Percentiles rank a stretch among this genome's conserved stretches.
Conservation (phyloP, 2,329 filamentous ascomycete species). For the Neonectria neomacrospora region DNA sequence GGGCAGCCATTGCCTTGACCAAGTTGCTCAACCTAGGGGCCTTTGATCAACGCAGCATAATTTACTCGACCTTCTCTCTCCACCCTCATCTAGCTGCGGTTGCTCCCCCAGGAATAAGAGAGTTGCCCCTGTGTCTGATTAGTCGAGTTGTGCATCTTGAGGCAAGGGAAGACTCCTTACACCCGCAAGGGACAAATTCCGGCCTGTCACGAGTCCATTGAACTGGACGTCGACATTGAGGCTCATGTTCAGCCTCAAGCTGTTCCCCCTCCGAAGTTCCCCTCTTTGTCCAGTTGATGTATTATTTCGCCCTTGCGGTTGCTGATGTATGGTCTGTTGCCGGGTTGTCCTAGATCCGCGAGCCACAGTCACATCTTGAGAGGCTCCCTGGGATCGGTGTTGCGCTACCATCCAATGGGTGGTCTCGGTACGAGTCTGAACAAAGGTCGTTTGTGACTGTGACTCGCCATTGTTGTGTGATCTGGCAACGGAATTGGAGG, state of each 20-base stretch:
- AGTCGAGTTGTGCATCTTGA: constrained; percentile 12
- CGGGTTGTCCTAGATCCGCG: constrained; percentile 35
- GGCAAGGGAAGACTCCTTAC: constrained; percentile 26
- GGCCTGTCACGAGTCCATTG: constrained; percentile 41
- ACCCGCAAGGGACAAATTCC: constrained; percentile 40
- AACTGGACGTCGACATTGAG: constrained; percentile 40
- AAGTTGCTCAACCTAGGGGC: background rate
- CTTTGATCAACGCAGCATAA: background rate
- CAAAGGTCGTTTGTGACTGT: constrained; percentile 28
- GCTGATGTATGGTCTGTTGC: constrained; percentile 37
- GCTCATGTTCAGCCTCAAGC: constrained; percentile 43
- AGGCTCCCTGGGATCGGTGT: constrained; percentile 22
- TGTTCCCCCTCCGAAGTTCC: constrained; percentile 29
- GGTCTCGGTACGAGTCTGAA: constrained; percentile 36
- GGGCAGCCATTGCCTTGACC: constrained; percentile 17
- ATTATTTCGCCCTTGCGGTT: constrained; percentile 21
- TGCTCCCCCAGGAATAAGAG: constrained; percentile 39
- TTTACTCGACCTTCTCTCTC: background rate
- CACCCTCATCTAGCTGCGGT: background rate
- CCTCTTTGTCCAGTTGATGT: constrained; percentile 5
- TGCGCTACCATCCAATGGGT: constrained; percentile 39
- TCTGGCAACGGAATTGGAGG: constrained; percentile 13
- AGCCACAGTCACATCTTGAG: constrained; percentile 24
- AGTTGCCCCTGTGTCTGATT: constrained; percentile 33
- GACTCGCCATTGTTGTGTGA: constrained; percentile 12